These are phyloP conservation scores for Metschnikowia reukaufii DNA, from an alignment of 805 yeast species.

Conservation along the genomic window DNA sequence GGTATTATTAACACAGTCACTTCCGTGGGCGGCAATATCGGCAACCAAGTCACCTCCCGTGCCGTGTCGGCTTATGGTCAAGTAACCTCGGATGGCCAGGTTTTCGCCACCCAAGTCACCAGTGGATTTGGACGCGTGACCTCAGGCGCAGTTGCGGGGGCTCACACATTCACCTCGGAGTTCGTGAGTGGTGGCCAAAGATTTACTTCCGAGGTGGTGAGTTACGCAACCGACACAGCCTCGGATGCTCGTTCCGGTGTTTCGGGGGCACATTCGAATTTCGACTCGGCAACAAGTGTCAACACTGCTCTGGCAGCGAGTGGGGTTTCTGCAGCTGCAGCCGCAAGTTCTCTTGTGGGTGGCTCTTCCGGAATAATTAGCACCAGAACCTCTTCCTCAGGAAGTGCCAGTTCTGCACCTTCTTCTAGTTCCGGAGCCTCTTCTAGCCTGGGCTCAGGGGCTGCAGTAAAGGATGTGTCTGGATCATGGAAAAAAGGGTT, in stretches of 20 bases:
- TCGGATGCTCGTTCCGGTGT: slow-evolving; percentile 8
- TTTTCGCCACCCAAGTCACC: background rate
- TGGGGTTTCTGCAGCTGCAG: slow-evolving; percentile 4
- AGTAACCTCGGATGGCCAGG: background rate
- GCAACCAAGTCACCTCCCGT: slow-evolving; percentile 11
- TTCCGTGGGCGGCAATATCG: slow-evolving; percentile 10
- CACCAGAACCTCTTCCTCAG: slow-evolving; percentile 11
- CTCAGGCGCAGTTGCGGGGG: slow-evolving; percentile 20
- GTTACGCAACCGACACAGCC: slow-evolving; percentile 3
- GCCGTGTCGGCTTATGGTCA: slow-evolving; percentile 12
- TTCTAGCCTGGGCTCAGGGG: slow-evolving; percentile 6
- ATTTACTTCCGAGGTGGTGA: slow-evolving; percentile 13
- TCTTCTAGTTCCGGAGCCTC: slow-evolving; percentile 6
- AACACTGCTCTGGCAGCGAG: slow-evolving; percentile 10
- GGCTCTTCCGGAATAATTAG: slow-evolving; percentile 5
- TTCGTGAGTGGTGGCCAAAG: slow-evolving; percentile 8
- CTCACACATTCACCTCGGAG: slow-evolving; percentile 15
- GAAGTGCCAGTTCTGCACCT: slow-evolving; percentile 9
- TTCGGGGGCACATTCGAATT: slow-evolving; percentile 2
- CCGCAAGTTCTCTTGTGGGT: slow-evolving; percentile 10
- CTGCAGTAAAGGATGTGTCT: background rate
- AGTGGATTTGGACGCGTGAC: background rate
- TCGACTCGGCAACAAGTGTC: slow-evolving; percentile 10
- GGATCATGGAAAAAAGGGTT: slow-evolving; percentile 15
- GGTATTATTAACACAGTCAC: slow-evolving; percentile 9